phyloP scores from a whole-genome alignment of 2,329 filamentous ascomycete genomes.

The Pseudogymnoascus sp. region DNA sequence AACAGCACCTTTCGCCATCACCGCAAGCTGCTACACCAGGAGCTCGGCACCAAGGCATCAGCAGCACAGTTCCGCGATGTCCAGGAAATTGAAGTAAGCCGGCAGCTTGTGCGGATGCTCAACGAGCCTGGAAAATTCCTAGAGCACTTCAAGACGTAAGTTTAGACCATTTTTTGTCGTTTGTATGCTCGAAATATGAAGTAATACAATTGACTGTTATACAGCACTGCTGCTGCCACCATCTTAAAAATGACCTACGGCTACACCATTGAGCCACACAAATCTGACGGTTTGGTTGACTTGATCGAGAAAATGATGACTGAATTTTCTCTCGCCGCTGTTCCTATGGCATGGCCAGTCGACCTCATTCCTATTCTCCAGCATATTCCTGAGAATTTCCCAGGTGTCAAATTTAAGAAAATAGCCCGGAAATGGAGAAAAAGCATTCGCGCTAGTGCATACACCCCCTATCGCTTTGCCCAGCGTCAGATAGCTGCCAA shows the following conservation, averaged over 20 bases:
- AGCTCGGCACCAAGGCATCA: constrained; percentile 25
- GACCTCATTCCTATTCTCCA: constrained; percentile 13
- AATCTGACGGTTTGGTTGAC: constrained; percentile 11
- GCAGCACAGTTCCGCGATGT: constrained; percentile 19
- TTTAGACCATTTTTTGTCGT: background rate
- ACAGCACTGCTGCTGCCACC: constrained; percentile 13
- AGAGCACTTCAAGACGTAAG: constrained; percentile 20
- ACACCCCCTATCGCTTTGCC: constrained; percentile 13
- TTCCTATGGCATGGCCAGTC: constrained; percentile 13
- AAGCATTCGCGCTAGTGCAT: constrained; percentile 10
- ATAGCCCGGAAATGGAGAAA: constrained; percentile 14
- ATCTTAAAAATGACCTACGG: constrained; percentile 15
- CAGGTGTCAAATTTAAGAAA: constrained; percentile 14
- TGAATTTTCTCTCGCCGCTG: constrained; percentile 15
- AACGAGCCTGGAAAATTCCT: constrained; percentile 17
- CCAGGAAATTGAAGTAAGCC: constrained; percentile 18
- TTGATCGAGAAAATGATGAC: constrained; percentile 16
- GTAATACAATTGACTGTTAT: background rate
- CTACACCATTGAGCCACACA: constrained; percentile 13
- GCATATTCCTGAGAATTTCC: constrained; percentile 15
- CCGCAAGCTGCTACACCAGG: constrained; percentile 25
- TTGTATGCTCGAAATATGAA: background rate
- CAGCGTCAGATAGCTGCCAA: constrained; percentile 10
- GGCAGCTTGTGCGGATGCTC: constrained; percentile 16
- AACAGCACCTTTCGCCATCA: constrained; percentile 19